Conservation (phyloP, 75 land plant species). For the Sequoia sempervirens region DNA sequence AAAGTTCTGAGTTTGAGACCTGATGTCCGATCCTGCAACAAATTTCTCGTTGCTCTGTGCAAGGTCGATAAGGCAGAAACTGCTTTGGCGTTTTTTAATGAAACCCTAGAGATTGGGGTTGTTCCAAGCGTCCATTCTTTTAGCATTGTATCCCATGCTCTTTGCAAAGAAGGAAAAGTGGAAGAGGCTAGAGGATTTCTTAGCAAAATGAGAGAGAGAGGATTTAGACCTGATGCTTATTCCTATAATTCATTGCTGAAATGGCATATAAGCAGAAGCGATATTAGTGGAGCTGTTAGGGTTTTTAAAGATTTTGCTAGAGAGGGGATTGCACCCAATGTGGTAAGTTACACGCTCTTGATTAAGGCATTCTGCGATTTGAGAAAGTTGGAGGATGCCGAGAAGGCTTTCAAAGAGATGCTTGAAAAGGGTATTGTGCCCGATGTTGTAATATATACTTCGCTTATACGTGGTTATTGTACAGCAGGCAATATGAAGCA, state of each 20-base stretch:
- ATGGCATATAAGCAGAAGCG: slow-evolving; percentile 26
- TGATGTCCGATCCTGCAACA: slow-evolving; percentile 41
- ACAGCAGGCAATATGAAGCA: slow-evolving; percentile 35
- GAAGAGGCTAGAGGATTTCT: slow-evolving; percentile 28
- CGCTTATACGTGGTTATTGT: slow-evolving; percentile 45
- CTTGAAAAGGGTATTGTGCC: slow-evolving; percentile 26
- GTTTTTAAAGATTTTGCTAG: slow-evolving; percentile 19
- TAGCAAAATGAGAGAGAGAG: slow-evolving; percentile 31
- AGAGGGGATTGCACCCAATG: slow-evolving; percentile 34
- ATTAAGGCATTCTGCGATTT: slow-evolving; percentile 35
- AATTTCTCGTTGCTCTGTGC: slow-evolving; percentile 34
- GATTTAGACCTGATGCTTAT: slow-evolving; percentile 39
- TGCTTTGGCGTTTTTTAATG: slow-evolving; percentile 26
- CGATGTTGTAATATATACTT: slow-evolving; percentile 48
- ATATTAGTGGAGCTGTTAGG: slow-evolving; percentile 29
- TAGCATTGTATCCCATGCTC: slow-evolving; percentile 29
- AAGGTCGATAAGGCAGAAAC: slow-evolving; percentile 12
- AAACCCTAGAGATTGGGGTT: slow-evolving; percentile 24
- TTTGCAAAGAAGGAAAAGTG: slow-evolving; percentile 44
- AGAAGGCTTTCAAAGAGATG: slow-evolving; percentile 59
- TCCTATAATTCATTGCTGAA: slow-evolving; percentile 40
- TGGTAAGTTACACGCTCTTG: slow-evolving; percentile 47
- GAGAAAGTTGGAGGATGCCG: slow-evolving; percentile 40
- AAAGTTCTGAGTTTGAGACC: slow-evolving; percentile 13
- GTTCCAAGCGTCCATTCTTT: slow-evolving; percentile 20